These are phyloP conservation scores for Lachnellula cervina DNA, from an alignment of 2,329 filamentous ascomycete genomes.

Conservation along the genomic window DNA sequence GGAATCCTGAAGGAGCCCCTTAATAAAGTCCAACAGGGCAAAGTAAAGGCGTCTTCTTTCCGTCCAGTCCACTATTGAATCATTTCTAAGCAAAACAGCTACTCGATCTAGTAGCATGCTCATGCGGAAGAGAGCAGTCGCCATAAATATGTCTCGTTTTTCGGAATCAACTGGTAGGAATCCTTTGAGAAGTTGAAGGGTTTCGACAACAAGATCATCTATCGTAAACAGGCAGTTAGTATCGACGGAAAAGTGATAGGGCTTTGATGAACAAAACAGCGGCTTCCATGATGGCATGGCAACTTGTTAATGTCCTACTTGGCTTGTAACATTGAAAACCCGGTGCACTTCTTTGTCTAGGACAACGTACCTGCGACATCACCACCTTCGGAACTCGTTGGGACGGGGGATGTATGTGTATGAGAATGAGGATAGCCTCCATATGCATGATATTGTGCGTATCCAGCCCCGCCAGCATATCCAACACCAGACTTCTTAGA, in stretches of 20 bases:
- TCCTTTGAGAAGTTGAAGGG: constrained; percentile 12
- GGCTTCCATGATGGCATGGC: too few species aligned
- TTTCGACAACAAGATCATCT: constrained; percentile 13
- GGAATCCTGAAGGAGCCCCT: constrained; percentile 4
- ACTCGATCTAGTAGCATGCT: constrained; percentile 17
- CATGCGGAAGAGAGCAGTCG: constrained; percentile 10
- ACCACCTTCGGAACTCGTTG: background rate
- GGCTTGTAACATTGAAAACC: background rate
- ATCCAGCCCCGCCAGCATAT: constrained; percentile 8
- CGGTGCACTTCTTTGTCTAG: background rate
- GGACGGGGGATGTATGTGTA: too few species aligned
- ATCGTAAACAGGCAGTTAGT: background rate
- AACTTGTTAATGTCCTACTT: too few species aligned
- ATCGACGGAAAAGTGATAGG: background rate
- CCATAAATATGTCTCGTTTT: background rate
- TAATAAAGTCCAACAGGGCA: constrained; percentile 11
- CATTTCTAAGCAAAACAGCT: constrained; percentile 16
- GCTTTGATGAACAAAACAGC: too few species aligned
- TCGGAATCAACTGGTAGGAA: constrained; percentile 6
- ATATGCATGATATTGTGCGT: background rate
- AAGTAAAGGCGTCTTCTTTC: constrained; percentile 11
- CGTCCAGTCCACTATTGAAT: constrained; percentile 19
- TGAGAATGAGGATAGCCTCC: too few species aligned
- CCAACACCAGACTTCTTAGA: constrained; percentile 9
- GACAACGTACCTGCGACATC: background rate